phyloP scores from a whole-genome alignment of 2,329 filamentous ascomycete species.

The Aspergillus aculeatinus region DNA sequence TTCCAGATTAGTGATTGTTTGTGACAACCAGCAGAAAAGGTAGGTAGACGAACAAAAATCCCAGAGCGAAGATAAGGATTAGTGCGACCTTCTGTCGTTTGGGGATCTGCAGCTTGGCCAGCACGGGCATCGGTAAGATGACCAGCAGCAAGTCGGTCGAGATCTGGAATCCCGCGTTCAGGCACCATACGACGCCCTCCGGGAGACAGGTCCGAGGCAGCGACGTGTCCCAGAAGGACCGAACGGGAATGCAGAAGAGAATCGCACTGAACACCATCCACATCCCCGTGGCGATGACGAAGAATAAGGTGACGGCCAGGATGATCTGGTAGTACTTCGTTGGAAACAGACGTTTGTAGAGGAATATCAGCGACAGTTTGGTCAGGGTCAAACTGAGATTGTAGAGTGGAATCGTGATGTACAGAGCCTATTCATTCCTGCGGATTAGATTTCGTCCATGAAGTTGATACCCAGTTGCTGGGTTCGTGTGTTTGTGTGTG shows the following conservation, averaged over 20 bases:
- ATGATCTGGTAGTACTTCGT: slow-evolving; percentile 19
- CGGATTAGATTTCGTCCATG: too few species aligned
- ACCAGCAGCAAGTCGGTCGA: slow-evolving; percentile 27
- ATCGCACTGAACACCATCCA: slow-evolving; percentile 31
- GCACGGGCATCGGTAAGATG: slow-evolving; percentile 26
- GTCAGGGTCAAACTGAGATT: slow-evolving; percentile 32
- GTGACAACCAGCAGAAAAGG: background rate
- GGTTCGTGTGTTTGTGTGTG: too few species aligned
- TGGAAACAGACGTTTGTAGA: slow-evolving; percentile 35
- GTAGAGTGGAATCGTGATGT: slow-evolving; percentile 36
- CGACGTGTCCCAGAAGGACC: slow-evolving; percentile 23
- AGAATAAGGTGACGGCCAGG: slow-evolving; percentile 18
- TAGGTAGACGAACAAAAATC: slow-evolving; percentile 25
- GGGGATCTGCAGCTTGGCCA: slow-evolving; percentile 25
- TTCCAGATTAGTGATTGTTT: background rate
- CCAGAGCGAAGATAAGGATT: slow-evolving; percentile 29
- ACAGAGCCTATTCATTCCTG: slow-evolving; percentile 25
- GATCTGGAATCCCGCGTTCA: slow-evolving; percentile 32
- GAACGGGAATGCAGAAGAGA: slow-evolving; percentile 28
- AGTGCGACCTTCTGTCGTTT: slow-evolving; percentile 24
- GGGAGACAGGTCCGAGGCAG: slow-evolving; percentile 21
- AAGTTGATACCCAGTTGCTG: background rate
- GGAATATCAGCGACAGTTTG: slow-evolving; percentile 34
- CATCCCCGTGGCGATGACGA: slow-evolving; percentile 23
- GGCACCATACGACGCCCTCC: slow-evolving; percentile 24